A percentile compares a stretch with the other conserved stretches of the same genome.
Conservation (phyloP, 2,329 filamentous ascomycete species). For the Didymellaceae sp. region DNA sequence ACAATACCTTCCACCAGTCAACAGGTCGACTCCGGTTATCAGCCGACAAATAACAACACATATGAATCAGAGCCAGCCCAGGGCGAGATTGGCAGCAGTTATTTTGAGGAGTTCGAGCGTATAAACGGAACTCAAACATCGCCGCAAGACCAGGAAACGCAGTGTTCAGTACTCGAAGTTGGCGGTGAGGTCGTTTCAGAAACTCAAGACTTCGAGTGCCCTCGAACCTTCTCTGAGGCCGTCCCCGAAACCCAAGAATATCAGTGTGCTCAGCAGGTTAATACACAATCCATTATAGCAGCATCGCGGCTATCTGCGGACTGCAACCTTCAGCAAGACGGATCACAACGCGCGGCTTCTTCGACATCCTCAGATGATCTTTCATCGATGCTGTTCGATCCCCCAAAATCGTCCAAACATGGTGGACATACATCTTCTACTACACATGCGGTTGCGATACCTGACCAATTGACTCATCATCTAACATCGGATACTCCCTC, state of each 20-base stretch:
- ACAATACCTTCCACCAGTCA: neutral
- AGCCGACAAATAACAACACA: neutral
- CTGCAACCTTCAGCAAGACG: neutral
- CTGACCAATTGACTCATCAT: neutral
- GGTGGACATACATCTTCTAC: too few relatives aligned
- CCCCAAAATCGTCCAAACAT: neutral
- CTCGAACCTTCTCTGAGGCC: too few relatives aligned
- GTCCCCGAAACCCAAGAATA: too few relatives aligned
- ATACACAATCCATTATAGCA: neutral
- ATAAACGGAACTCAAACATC: slow-evolving; percentile 1
- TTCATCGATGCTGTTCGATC: slow-evolving; percentile 9
- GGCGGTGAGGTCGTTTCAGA: slow-evolving; percentile 15
- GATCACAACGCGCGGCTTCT: slow-evolving; percentile 15
- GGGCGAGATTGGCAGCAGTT: too few relatives aligned
- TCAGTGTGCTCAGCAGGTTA: neutral
- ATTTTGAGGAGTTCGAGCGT: slow-evolving; percentile 15
- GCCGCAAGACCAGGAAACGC: slow-evolving; percentile 5
- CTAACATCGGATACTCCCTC: slow-evolving; percentile 11
- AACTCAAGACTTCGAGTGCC: slow-evolving; percentile 20
- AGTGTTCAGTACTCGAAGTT: slow-evolving; percentile 9
- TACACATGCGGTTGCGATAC: neutral
- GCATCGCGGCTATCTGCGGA: neutral
- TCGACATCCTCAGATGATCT: slow-evolving; percentile 23
- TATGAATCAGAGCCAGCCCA: neutral
- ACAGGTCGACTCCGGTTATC: neutral